Conservation (phyloP, 352 stramenopile species). For the Globisporangium cederbergense region DNA sequence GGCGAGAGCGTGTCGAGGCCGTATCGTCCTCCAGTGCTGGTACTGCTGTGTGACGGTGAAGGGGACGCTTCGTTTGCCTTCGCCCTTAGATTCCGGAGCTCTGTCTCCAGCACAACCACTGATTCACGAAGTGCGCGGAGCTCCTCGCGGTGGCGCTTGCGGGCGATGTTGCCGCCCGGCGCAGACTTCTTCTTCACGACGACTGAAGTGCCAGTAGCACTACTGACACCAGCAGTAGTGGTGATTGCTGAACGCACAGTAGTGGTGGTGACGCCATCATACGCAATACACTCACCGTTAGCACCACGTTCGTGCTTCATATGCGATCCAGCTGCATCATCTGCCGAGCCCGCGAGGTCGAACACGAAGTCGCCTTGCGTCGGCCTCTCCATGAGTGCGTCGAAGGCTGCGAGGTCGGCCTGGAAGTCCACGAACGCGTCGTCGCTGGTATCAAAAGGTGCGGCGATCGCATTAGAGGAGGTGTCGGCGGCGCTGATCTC, state of each 20-base stretch:
- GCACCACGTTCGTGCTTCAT: neutral
- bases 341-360: neutral
- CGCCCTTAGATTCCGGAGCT: neutral
- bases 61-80: neutral
- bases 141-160: slow-evolving; percentile 14
- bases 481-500: neutral
- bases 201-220: neutral
- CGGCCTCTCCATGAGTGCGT: neutral
- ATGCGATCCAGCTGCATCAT: too few species aligned
- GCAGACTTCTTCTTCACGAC: slow-evolving; percentile 6
- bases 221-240: too few species aligned
- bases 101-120: slow-evolving; percentile 4
- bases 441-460: neutral
- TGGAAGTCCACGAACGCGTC: slow-evolving; percentile 8
- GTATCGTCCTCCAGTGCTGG: neutral
- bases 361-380: neutral
- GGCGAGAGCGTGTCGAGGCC: neutral
- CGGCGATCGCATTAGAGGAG: neutral
- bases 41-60: neutral
- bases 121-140: slow-evolving; percentile 4
- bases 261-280: too few species aligned
- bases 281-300: neutral
- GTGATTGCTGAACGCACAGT: too few species aligned
- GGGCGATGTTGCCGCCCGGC: slow-evolving; percentile 6
- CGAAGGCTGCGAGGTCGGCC: slow-evolving; percentile 7